Conservation (phyloP, 1,284 basidiomycete species). For the Trichosporon sp. region DNA sequence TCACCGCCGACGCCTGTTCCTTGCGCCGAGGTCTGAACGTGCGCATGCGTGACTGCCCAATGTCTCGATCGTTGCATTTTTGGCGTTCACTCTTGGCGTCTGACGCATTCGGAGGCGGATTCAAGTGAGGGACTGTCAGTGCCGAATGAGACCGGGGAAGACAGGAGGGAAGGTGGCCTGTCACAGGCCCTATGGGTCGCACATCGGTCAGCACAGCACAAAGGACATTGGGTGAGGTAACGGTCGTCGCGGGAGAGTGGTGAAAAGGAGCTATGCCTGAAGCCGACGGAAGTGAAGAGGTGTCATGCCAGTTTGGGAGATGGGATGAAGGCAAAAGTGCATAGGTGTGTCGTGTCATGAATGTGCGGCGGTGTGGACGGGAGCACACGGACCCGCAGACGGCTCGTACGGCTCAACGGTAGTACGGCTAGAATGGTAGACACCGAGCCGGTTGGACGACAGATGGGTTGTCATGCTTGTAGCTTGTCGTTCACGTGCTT, state of each 20-base stretch:
- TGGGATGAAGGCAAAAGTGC: background rate
- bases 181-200: background rate
- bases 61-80: background rate
- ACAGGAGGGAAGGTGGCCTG: background rate
- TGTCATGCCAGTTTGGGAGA: background rate
- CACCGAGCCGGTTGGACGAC: too few relatives aligned
- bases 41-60: background rate
- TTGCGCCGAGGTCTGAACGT: background rate
- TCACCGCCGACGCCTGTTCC: background rate
- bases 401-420: background rate
- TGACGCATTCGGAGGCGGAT: background rate
- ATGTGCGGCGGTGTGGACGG: background rate
- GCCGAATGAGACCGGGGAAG: background rate
- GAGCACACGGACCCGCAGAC: background rate
- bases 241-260: background rate
- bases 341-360: background rate
- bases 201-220: background rate
- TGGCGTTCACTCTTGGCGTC: background rate
- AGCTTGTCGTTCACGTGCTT: too few relatives aligned
- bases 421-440: background rate
- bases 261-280: background rate
- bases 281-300: background rate
- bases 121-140: background rate
- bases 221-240: background rate
- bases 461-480: background rate